phyloP scores from a whole-genome alignment of 805 yeast genomes.

The Priceomyces melissophilus region DNA sequence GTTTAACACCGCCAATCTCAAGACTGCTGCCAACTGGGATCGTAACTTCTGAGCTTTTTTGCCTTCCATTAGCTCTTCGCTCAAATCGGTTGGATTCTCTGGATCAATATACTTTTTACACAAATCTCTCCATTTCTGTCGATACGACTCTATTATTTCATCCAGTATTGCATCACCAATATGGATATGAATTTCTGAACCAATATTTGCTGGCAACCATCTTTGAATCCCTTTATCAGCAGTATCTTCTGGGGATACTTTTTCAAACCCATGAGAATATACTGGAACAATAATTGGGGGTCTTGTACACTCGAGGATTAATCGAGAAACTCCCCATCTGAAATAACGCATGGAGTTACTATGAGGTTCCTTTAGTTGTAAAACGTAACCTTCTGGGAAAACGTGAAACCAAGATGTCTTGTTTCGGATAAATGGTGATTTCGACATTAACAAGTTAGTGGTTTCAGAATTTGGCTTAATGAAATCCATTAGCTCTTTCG shows the following conservation, averaged over 20 bases:
- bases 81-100: slow-evolving; percentile 52
- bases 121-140: slow-evolving; percentile 67
- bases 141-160: slow-evolving; percentile 50
- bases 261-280: slow-evolving; percentile 81
- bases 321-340: slow-evolving; percentile 90
- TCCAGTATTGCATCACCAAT: slow-evolving; percentile 74
- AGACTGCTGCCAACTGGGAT: slow-evolving; percentile 61
- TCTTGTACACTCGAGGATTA: slow-evolving; percentile 75
- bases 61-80: slow-evolving; percentile 61
- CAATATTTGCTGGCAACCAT: slow-evolving; percentile 59
- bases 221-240: slow-evolving; percentile 54
- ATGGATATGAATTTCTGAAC: slow-evolving; percentile 63
- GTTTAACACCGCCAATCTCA: slow-evolving; percentile 61
- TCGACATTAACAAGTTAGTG: slow-evolving; percentile 29
- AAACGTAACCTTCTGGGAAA: slow-evolving; percentile 92
- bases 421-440: slow-evolving; percentile 54
- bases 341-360: slow-evolving; percentile 88
- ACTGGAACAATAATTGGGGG: slow-evolving; percentile 89
- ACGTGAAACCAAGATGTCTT: slow-evolving; percentile 89
- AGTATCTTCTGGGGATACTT: slow-evolving; percentile 74
- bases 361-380: slow-evolving; percentile 77
- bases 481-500: slow-evolving; percentile 16
- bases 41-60: slow-evolving; percentile 63
- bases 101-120: slow-evolving; percentile 54
- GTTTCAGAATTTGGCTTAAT: slow-evolving; percentile 28